Percentiles rank a stretch among this genome's conserved stretches.
These are phyloP conservation scores for Trichoderma polysporum DNA, from an alignment of 2,329 filamentous ascomycete species.

Conservation along the genomic window DNA sequence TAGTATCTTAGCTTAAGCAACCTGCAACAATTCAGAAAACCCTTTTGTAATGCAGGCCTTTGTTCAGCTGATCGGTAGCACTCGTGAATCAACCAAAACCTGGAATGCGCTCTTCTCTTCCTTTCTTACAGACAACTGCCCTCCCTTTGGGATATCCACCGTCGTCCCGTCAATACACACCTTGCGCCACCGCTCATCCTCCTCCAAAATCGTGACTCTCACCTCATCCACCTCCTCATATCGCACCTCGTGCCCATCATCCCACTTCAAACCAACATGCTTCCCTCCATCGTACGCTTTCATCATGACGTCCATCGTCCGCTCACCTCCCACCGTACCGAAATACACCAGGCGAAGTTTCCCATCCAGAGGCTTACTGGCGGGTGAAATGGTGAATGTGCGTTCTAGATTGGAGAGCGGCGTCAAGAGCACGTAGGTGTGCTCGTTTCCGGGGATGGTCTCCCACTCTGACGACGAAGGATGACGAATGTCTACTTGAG, in stretches of 20 bases:
- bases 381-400: slow-evolving; percentile 78
- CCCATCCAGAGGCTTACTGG: slow-evolving; percentile 67
- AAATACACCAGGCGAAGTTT: slow-evolving; percentile 73
- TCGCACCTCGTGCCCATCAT: slow-evolving; percentile 59
- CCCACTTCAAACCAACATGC: slow-evolving; percentile 54
- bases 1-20: neutral
- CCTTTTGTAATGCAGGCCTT: neutral
- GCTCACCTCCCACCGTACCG: slow-evolving; percentile 61
- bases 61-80: slow-evolving; percentile 22
- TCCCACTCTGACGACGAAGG: slow-evolving; percentile 21
- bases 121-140: slow-evolving; percentile 66
- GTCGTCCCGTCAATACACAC: slow-evolving; percentile 93
- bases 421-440: slow-evolving; percentile 75
- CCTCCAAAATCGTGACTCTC: slow-evolving; percentile 64
- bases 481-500: slow-evolving; percentile 40
- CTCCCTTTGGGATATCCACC: slow-evolving; percentile 67
- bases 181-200: slow-evolving; percentile 74
- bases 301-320: slow-evolving; percentile 76
- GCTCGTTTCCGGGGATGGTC: slow-evolving; percentile 44
- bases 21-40: neutral
- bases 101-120: slow-evolving; percentile 43
- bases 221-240: slow-evolving; percentile 72
- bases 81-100: slow-evolving; percentile 43
- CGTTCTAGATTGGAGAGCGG: slow-evolving; percentile 80
- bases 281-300: slow-evolving; percentile 57